phyloP scores from a whole-genome alignment of 805 yeast genomes.

The Priceomyces haplophilus region DNA sequence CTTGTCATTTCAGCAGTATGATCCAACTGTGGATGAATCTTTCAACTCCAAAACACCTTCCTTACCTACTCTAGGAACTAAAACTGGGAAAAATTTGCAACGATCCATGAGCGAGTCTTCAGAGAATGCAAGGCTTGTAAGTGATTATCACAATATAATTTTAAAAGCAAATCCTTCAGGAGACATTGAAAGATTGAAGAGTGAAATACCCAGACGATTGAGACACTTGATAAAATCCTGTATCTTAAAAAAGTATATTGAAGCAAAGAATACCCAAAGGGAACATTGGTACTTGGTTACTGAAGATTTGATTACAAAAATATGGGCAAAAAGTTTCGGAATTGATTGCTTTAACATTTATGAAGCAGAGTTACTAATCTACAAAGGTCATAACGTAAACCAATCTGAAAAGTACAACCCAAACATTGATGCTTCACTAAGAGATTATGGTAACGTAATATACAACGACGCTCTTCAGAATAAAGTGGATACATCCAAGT shows the following conservation, averaged over 20 bases:
- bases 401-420: constrained; percentile 23
- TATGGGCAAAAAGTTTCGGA: constrained; percentile 56
- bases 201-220: constrained; percentile 51
- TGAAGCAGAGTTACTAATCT: constrained; percentile 47
- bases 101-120: neutral
- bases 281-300: constrained; percentile 57
- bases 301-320: constrained; percentile 53
- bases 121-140: neutral
- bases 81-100: neutral
- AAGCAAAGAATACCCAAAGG: constrained; percentile 23
- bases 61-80: constrained; percentile 11
- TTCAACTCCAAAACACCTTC: constrained; percentile 42
- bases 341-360: constrained; percentile 50
- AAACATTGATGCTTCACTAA: constrained; percentile 22
- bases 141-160: constrained; percentile 21
- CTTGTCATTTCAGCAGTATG: constrained; percentile 39
- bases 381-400: constrained; percentile 35
- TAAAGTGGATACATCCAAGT: constrained; percentile 33
- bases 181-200: constrained; percentile 28
- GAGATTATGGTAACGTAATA: constrained; percentile 21
- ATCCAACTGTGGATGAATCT: constrained; percentile 50
- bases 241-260: constrained; percentile 49
- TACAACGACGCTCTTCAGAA: constrained; percentile 26
- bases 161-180: constrained; percentile 26
- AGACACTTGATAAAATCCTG: constrained; percentile 57